Conservation (phyloP, 305 asterid species). For the Fraxinus albicans region DNA sequence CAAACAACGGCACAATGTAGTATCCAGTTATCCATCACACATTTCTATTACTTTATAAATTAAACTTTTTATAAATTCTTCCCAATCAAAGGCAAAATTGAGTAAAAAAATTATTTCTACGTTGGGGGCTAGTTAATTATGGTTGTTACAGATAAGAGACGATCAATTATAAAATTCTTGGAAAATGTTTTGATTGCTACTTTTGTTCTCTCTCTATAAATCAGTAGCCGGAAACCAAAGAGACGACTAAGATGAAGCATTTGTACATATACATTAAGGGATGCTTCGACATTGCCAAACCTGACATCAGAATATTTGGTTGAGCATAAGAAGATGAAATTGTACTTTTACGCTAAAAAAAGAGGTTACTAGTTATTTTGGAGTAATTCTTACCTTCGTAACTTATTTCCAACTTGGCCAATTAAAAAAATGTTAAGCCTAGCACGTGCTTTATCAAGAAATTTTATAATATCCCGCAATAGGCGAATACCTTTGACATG, state of each 20-base stretch:
- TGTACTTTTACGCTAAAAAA: neutral
- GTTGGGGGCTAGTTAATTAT: neutral
- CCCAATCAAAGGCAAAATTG: neutral
- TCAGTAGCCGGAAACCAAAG: neutral
- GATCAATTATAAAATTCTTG: neutral
- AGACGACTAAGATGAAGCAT: neutral
- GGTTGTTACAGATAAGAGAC: neutral
- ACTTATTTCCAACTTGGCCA: neutral
- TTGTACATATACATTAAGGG: neutral
- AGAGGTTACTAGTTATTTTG: neutral
- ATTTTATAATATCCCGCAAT: neutral
- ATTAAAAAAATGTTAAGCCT: neutral
- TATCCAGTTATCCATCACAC: too few species aligned
- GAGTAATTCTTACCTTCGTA: neutral
- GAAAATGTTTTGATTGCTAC: neutral
- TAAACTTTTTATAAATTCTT: too few species aligned
- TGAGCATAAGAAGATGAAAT: neutral
- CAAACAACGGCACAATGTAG: too few species aligned
- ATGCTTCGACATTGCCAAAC: neutral
- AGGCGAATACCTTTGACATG: slow-evolving; percentile 76
- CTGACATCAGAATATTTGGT: neutral
- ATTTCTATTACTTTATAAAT: too few species aligned
- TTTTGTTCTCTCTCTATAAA: neutral
- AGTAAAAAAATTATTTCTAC: neutral
- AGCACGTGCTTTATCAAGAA: neutral